Conservation (phyloP, 371 early-diverging fungal genomes). For the Batrachochytrium dendrobatidis region DNA sequence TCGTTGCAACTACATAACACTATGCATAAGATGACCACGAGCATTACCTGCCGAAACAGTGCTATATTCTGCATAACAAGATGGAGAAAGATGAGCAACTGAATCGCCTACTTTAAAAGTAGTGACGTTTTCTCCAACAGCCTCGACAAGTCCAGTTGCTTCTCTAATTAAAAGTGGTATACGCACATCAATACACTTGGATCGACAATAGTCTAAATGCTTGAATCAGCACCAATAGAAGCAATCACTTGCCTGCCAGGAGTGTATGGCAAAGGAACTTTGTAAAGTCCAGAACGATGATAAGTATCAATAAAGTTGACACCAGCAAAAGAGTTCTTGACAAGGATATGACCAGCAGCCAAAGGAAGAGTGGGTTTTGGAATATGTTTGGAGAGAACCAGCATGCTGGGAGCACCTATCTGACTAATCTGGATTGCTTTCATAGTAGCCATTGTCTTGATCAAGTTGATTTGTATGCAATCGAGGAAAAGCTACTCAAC, state of each 20-base stretch:
- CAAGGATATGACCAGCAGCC: constrained; percentile 58
- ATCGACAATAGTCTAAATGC: neutral
- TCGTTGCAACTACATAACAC: too few species aligned
- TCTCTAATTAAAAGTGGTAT: constrained; percentile 38
- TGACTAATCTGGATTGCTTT: too few species aligned
- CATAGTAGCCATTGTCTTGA: too few species aligned
- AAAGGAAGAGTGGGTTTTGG: too few species aligned
- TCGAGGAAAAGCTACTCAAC: too few species aligned
- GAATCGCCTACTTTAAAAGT: constrained; percentile 72
- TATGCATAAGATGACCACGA: too few species aligned
- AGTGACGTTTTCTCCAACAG: constrained; percentile 53
- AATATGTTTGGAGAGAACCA: constrained; percentile 2
- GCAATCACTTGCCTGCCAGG: constrained; percentile 49
- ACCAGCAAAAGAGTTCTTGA: constrained; percentile 74
- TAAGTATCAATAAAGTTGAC: constrained; percentile 94
- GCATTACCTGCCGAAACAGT: constrained; percentile 32
- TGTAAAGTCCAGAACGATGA: constrained; percentile 81
- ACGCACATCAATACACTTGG: neutral
- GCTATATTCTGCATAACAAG: constrained; percentile 75
- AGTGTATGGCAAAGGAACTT: constrained; percentile 56
- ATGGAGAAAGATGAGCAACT: constrained; percentile 56
- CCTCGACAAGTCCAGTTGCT: constrained; percentile 75
- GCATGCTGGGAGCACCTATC: constrained; percentile 7
- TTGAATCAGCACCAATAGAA: neutral
- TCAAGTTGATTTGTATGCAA: too few species aligned